Evolutionary conservation across 2,329 filamentous ascomycete genomes (phyloP), one percentile per base, ranked within the genome.

Genomic region (Penicillium griseofulvum): DNA sequence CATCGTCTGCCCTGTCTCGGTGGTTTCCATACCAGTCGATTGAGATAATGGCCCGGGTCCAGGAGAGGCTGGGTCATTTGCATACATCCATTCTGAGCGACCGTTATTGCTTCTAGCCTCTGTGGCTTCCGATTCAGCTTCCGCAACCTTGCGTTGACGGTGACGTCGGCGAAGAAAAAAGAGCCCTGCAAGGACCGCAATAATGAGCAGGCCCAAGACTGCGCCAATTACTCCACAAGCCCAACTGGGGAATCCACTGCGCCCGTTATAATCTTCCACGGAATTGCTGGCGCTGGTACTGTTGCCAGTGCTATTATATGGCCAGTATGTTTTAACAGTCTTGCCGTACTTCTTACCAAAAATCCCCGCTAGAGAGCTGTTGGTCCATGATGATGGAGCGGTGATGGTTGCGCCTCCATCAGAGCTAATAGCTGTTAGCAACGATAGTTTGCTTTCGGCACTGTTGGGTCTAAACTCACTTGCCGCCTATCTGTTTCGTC

Each of bases 311-410:
- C 37, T 50, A 37, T 68, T 64, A 60, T 89, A 90, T 0, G 87
- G 86, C 64, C 84, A 89, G 66, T 81, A 87, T 0, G 75, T 80
- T 6, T 72, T 75, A 41, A 89, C 81, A 61, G 75, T 72, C 8
- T 76, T 80, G 4, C 81, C 73, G 61, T 90, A 90, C 5, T 74
- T 60, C 0, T 74, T 78, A 0, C 70, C 71, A 56, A 90, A 89
- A 17, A 89, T 69, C 5, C 67, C 68, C 0, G 67, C 74, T 1
- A 90, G 79, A 2, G 57, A 76, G 55, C 65, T 65, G 50, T 71
- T 77, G 47, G 75, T 77, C 81, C 84, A 89, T 3, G 54, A 53
- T 0, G 46, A 33, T 26, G 71, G 71, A 2, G 59, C 52, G 1
- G 55, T 60, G 3, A 46, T 60, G 4, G 66, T 71, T 29, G 72